Conservation (phyloP, 768 basidiomycete species). For the Kwoniella heveanensis region DNA sequence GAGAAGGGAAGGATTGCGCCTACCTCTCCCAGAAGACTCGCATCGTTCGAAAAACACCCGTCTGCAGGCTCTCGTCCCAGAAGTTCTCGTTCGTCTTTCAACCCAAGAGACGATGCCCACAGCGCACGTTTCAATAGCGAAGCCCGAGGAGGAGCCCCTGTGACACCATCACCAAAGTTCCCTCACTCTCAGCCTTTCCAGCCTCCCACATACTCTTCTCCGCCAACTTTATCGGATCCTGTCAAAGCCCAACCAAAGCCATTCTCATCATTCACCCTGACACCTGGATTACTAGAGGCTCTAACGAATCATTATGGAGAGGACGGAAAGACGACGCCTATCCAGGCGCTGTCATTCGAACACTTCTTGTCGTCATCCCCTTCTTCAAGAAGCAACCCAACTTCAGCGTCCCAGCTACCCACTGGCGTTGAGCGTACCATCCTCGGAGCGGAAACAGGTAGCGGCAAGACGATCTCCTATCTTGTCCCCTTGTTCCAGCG, state of each 20-base stretch:
- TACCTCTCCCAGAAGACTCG: constrained; percentile 12
- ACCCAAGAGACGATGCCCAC: background rate
- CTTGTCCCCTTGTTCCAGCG: constrained; percentile 78
- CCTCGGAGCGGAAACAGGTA: constrained; percentile 85
- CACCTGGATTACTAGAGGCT: constrained; percentile 66
- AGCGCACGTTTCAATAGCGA: background rate
- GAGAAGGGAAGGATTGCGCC: constrained; percentile 19
- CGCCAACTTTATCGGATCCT: constrained; percentile 16
- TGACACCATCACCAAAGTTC: constrained; percentile 9
- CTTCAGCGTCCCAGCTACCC: background rate
- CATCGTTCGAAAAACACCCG: constrained; percentile 3
- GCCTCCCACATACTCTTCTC: constrained; percentile 15
- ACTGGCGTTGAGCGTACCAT: constrained; percentile 56
- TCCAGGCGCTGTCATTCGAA: constrained; percentile 55
- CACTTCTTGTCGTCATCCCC: constrained; percentile 13
- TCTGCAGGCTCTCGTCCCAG: background rate
- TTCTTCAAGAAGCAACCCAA: no score
- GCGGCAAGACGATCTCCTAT: constrained; percentile 89
- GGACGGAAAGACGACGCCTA: constrained; percentile 67
- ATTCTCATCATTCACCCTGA: constrained; percentile 71
- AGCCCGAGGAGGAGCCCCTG: background rate
- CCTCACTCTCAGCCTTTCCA: constrained; percentile 27
- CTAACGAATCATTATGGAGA: constrained; percentile 65
- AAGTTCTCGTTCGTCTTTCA: background rate
- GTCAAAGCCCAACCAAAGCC: constrained; percentile 18